phyloP scores from a whole-genome alignment of 768 basidiomycete species.

The Psilocybe tampanensis region DNA sequence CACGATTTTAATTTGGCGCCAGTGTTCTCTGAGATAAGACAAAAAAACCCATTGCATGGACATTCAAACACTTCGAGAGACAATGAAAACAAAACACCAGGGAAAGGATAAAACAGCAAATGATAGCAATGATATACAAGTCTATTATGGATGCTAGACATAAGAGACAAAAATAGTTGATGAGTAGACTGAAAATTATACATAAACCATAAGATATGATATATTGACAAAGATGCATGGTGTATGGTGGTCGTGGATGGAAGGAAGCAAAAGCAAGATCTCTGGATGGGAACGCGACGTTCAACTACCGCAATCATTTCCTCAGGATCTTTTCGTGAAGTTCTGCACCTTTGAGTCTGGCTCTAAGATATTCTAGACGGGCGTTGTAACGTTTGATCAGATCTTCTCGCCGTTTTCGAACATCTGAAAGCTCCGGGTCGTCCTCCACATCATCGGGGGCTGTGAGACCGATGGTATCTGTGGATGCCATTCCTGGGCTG shows the following conservation, averaged over 20 bases:
- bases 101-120: no score
- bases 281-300: not conserved
- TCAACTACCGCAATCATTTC: constrained; percentile 32
- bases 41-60: no score
- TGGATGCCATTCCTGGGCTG: constrained; percentile 18
- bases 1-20: no score
- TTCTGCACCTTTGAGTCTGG: constrained; percentile 77
- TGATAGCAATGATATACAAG: no score
- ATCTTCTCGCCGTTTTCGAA: constrained; percentile 65
- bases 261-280: not conserved
- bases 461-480: constrained; percentile 22
- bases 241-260: not conserved
- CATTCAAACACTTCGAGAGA: no score
- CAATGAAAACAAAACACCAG: no score
- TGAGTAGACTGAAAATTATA: constrained; percentile 2
- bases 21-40: no score
- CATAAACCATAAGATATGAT: not conserved
- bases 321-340: constrained; percentile 51
- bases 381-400: constrained; percentile 69
- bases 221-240: not conserved
- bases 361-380: constrained; percentile 74
- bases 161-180: not conserved
- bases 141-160: not conserved
- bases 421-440: constrained; percentile 51
- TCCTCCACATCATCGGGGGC: constrained; percentile 19